Evolutionary conservation across 1,284 basidiomycete species (phyloP).

Genomic region (Schizophyllum commune): DNA sequence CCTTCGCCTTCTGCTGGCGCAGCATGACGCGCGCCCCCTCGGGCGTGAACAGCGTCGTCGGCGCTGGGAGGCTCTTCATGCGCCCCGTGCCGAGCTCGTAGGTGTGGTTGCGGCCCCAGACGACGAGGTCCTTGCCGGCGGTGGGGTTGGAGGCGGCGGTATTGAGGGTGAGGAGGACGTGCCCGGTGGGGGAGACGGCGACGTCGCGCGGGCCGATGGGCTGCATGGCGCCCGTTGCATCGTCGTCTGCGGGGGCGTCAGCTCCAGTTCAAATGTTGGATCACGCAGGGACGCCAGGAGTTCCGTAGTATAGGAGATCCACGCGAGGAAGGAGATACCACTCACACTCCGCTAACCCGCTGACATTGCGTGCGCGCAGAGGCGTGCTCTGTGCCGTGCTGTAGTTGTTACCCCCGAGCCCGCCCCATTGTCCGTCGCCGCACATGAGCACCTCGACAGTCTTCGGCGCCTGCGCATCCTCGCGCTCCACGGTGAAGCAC

Average conservation of each 20-base stretch:
- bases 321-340: background rate
- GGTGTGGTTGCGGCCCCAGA: slow-evolving; percentile 66
- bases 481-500: slow-evolving; percentile 70
- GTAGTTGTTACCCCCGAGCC: slow-evolving; percentile 76
- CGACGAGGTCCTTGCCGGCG: slow-evolving; percentile 53
- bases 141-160: slow-evolving; percentile 42
- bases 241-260: slow-evolving; percentile 49
- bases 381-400: slow-evolving; percentile 71
- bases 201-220: slow-evolving; percentile 67
- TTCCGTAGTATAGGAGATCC: no score
- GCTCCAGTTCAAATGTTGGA: slow-evolving; percentile 5
- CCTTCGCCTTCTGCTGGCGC: slow-evolving; percentile 39
- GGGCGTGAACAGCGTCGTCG: slow-evolving; percentile 45
- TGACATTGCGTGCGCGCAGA: slow-evolving; percentile 72
- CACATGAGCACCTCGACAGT: slow-evolving; percentile 72
- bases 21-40: slow-evolving; percentile 55
- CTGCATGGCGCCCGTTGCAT: slow-evolving; percentile 49
- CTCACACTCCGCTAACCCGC: slow-evolving; percentile 78
- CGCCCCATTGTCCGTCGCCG: slow-evolving; percentile 83
- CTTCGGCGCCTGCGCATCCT: slow-evolving; percentile 28
- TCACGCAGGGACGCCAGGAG: background rate
- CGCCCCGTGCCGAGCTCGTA: slow-evolving; percentile 86
- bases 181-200: slow-evolving; percentile 70
- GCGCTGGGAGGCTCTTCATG: slow-evolving; percentile 65
- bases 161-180: slow-evolving; percentile 64